phyloP scores from a whole-genome alignment of 805 yeast species.

The Candida insectorum region DNA sequence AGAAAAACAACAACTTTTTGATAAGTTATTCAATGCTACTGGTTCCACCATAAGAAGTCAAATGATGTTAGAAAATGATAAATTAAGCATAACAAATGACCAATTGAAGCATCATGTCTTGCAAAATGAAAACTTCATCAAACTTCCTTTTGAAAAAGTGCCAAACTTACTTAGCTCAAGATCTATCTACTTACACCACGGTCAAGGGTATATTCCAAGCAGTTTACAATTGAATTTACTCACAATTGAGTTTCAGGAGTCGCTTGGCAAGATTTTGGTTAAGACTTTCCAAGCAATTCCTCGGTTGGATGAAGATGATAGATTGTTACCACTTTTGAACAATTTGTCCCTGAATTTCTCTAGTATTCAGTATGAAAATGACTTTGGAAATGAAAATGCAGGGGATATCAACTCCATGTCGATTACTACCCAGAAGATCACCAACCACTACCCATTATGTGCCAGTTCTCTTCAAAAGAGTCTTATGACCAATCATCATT shows the following conservation, averaged over 20 bases:
- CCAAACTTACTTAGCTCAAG: constrained; percentile 74
- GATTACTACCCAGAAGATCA: constrained; percentile 52
- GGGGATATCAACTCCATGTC: constrained; percentile 58
- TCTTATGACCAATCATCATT: constrained; percentile 61
- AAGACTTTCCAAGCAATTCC: constrained; percentile 77
- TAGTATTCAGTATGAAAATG: constrained; percentile 49
- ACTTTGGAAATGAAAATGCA: constrained; percentile 34
- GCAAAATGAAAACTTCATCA: constrained; percentile 62
- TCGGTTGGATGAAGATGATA: constrained; percentile 84
- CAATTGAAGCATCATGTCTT: constrained; percentile 49
- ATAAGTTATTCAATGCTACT: constrained; percentile 54
- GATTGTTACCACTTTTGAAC: constrained; percentile 78
- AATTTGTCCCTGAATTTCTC: constrained; percentile 61
- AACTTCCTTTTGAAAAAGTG: constrained; percentile 84
- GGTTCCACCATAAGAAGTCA: constrained; percentile 38
- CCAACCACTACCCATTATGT: constrained; percentile 79
- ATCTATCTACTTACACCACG: constrained; percentile 60
- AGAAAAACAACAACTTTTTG: constrained; percentile 53
- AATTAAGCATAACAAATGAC: constrained; percentile 41
- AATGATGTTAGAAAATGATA: constrained; percentile 30
- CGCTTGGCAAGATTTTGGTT: constrained; percentile 50
- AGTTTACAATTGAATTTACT: constrained; percentile 72
- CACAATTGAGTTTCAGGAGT: constrained; percentile 60
- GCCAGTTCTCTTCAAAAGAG: constrained; percentile 63
- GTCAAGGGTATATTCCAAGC: constrained; percentile 83